Evolutionary conservation across 441 rosid genomes (phyloP).

Genomic region (Croton laevigatus): DNA sequence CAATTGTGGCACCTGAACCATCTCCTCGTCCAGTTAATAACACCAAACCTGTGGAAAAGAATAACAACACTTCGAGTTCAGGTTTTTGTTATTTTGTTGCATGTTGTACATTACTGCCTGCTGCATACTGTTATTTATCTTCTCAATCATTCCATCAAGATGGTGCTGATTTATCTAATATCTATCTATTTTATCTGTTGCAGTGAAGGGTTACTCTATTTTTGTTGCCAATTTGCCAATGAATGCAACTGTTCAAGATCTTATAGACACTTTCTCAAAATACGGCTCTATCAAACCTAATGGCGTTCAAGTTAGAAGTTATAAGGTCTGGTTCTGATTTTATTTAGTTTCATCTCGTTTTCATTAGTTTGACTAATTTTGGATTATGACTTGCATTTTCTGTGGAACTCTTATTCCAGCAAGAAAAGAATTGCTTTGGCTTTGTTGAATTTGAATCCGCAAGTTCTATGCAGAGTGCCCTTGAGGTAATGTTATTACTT

Average conservation of each 20-base stretch:
- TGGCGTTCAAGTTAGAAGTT: conserved; percentile 95
- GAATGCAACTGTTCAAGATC: conserved; percentile 69
- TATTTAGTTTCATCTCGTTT: conserved; percentile 1
- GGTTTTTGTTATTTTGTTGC: conserved; percentile 13
- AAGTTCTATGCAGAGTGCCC: conserved; percentile 64
- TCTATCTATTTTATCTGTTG: conserved; percentile 15
- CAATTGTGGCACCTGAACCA: conserved; percentile 26
- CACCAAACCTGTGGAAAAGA: conserved; percentile 41
- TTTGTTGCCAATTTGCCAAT: conserved; percentile 85
- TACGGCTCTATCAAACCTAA: conserved; percentile 79
- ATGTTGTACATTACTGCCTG: background rate
- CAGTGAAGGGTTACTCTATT: conserved; percentile 81
- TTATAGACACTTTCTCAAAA: conserved; percentile 62
- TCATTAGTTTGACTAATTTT: conserved; percentile 22
- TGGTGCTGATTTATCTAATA: background rate
- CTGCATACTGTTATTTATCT: background rate
- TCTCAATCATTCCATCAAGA: background rate
- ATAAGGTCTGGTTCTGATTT: conserved; percentile 53
- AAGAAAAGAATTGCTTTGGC: conserved; percentile 61
- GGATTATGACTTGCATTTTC: conserved; percentile 42
- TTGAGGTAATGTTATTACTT: conserved; percentile 43
- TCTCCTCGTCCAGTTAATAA: conserved; percentile 33
- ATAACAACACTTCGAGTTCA: background rate
- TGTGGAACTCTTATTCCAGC: conserved; percentile 21
- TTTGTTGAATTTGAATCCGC: conserved; percentile 88